Evolutionary conservation across 2,329 filamentous ascomycete species (phyloP), one percentile per base, ranked within the genome.

Genomic region (Trichoderma sp.): DNA sequence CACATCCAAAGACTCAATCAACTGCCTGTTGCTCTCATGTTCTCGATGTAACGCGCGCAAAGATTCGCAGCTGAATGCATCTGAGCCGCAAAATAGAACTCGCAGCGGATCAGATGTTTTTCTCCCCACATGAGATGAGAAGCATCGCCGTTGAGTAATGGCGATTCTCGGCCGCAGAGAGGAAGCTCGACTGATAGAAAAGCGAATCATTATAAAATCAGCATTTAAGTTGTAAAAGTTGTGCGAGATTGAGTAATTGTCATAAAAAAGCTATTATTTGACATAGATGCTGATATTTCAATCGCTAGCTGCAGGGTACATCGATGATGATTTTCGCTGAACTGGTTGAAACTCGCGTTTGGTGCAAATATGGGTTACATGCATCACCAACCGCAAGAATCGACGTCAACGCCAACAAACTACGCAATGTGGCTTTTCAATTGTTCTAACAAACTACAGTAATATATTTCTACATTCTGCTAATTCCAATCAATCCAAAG

Each of bases 31-130:
- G 65, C 75, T 76, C 31, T 78, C 71, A 64, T 89, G 85, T 76
- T 93, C 91, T 5, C 81, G 76, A 74, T 91, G 79, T 40, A 99
- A 82, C 6, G 92, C 91, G 70, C 82, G 82, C 61, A 99, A 83
- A 1, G 93, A 93, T 64, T 86, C 87, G 75, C 91, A 91, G 82
- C 95, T 97, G 80, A 98, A 97, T 2, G 89, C 85, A 79, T 99
- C 96, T 3, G 95, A 96, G 72, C 96, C 96, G 81, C 94, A 98
- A 81, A 97, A 99, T 4, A 99, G 86, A 66, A 99, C 93, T 40
- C 90, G 87, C 37, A 99, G 84, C 3, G 93, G 92, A 5, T 88
- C 84, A 0, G 84, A 82, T 19, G 70, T 21, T 49, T 57, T 72
- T 27, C 53, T 37, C 33, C 70, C 57, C 11, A 65, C 43, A 14